Evolutionary conservation across 192 early-diverging fungal genomes (phyloP), one percentile per base, ranked within the genome.

Genomic region (Gonapodya prolifera): DNA sequence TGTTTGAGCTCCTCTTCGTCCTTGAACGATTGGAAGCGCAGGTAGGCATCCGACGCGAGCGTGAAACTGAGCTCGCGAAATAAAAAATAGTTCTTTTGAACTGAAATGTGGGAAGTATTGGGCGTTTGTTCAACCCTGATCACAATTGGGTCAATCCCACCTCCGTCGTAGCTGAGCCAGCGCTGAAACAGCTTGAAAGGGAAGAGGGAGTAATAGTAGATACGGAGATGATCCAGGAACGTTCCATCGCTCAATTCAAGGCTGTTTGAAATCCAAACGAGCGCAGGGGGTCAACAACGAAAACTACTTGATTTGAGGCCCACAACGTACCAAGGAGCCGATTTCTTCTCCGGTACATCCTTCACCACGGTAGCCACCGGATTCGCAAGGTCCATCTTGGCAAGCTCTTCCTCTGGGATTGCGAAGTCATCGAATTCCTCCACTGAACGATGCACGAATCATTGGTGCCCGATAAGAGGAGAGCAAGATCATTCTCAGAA

Each of bases 11-110:
- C 92, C 16, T 90, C 87, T 0, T 80, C 77, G 78, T 86, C 87
- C 34, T 83, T 85, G 80, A 92, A 99, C 17, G 94, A 96, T 78
- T 94, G 89, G 85, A 92, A 96, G 29, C 96, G 91, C n/a, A 98
- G 83, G 78, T 94, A 97, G 18, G 90, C 89, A 30, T 94, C 95
- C 69, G 84, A 83, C 33, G 85, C 83, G 35, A 97, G 86, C 0
- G 91, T 93, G 80, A 96, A 98, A 82, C 91, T 94, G 80, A 98
- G 95, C 84, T 99, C 97, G 36, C 97, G 91, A 82, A 94, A 89
- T 34, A 86, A 83, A 79, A 97, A 98, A 75, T 88, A 82, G 70
- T 89, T 89, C 28, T 91, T 91, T 1, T 91, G 85, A 33, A 78
- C 86, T 84, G 79, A 1, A 23, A 1, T n/a, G n/a, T n/a, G n/a